Evolutionary conservation across 805 yeast species (phyloP), one percentile per base, ranked within the genome.

Genomic region (Kurtzmaniella fragi): DNA sequence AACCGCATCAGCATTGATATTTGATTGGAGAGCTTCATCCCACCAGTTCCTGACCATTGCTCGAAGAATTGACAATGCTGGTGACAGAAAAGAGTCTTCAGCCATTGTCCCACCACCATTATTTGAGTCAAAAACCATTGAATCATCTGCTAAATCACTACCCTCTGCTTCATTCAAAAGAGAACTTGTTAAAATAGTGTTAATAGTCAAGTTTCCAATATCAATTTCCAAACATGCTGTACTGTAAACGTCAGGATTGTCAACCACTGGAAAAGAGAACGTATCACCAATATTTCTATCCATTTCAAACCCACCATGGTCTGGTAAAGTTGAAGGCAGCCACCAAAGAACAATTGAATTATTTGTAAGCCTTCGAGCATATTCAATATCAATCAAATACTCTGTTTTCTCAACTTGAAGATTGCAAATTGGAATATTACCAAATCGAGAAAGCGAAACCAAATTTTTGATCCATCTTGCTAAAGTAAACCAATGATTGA

Each of bases 121-220:
- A 39, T 61, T 67, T 2, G 50, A 53, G 36, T 64, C 71, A 34
- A 54, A 56, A 3, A 43, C 40, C 17, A 63, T 46, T 6, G 53
- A 52, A 40, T 56, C 71, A 25, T 80, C 85, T 1, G 84, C 80
- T 49, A 80, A 64, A 51, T 82, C 90, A 5, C 87, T 75, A 12
- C 96, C 96, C 57, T 88, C 96, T 2, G 90, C 90, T 48, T 87
- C 95, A 51, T 85, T 86, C 37, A 89, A 78, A 34, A 87, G 62
- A 0, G 95, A 73, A 11, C 96, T 86, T 0, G 95, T 84, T 42
- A 93, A 67, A 26, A 95, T 75, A 0, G 98, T 86, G 55, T 91
- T 93, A 39, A 93, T 79, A 0, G 89, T 80, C 48, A 91, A 68
- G 40, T 93, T 93, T 4, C 81, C 79, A 13, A 95, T 66, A 20